These are phyloP conservation scores for Quillaja saponaria DNA, from an alignment of 306 rosid genomes.

Conservation along the genomic window DNA sequence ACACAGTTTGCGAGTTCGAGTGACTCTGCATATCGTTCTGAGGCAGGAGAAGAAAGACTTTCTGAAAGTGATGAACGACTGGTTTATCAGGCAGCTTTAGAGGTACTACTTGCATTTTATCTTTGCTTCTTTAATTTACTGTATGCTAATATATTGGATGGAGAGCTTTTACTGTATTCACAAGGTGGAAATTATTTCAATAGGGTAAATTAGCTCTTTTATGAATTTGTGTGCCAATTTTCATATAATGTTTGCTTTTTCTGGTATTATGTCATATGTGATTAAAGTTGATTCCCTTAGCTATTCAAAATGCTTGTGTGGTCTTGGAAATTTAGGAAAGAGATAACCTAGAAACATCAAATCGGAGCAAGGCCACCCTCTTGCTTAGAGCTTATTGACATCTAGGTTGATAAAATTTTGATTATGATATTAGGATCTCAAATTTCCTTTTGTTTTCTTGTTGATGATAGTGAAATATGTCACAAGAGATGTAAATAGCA, in stretches of 20 bases:
- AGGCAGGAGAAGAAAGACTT: conserved; percentile 64
- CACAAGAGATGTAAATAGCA: neutral
- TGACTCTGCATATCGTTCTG: conserved; percentile 59
- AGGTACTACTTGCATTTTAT: conserved; percentile 50
- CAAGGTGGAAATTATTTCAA: conserved; percentile 18
- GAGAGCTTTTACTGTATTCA: conserved; percentile 16
- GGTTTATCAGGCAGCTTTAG: conserved; percentile 84
- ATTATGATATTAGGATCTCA: conserved; percentile 4
- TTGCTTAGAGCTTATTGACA: conserved; percentile 9
- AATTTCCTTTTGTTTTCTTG: neutral
- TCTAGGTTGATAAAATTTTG: conserved; percentile 13
- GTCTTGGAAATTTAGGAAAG: conserved; percentile 19
- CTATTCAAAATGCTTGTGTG: conserved; percentile 11
- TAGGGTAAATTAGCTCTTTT: conserved; percentile 12
- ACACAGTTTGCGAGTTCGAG: conserved; percentile 55
- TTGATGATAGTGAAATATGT: conserved; percentile 10
- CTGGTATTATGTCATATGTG: conserved; percentile 8
- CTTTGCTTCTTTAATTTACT: conserved; percentile 1
- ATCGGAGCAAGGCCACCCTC: neutral
- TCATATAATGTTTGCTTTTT: too few species aligned
- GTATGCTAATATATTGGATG: conserved; percentile 20
- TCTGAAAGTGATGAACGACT: conserved; percentile 74
- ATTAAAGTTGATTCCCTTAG: conserved; percentile 27
- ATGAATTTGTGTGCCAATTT: conserved; percentile 3
- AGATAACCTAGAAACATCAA: neutral